Evolutionary conservation across 2,329 filamentous ascomycete genomes (phyloP), one percentile per base, ranked within the genome.

Genomic region (Xylaria sp.): DNA sequence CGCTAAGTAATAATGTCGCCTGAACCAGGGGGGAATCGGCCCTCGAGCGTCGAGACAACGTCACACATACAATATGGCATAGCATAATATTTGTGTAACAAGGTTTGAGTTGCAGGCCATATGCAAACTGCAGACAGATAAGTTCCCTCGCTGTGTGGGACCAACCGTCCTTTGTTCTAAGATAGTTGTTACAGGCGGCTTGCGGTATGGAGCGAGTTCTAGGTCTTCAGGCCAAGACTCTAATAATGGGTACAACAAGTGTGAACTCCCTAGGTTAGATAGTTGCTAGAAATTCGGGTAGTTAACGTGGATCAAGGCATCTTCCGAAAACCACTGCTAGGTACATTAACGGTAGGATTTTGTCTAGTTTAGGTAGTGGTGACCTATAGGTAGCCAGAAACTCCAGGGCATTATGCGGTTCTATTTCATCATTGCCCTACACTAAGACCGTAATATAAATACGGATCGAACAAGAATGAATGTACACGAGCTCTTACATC

Each of bases 151-250:
- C 25, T 16, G 23, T 57, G 21, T n/a, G 21, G 35, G 35, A 23
- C 51, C 55, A 6, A 23, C 40, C 16, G 21, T 8, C 29, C 48
- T 47, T 54, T 25, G 42, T 23, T 55, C 47, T 23, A 35, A 21
- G 29, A 32, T 29, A 47, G 13, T 61, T 61, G 48, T 53, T 61
- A 68, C 53, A 47, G 44, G 65, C 42, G 3, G 10, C 51, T 50
- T 47, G 23, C 18, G 29, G n/a, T 35, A 60, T 66, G 32, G 40
- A 63, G 59, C 44, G 32, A 50, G 65, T 60, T 60, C 54, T 60
- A 57, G 63, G 60, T 66, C 59, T 66, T 53, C 25, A 60, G 63
- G 63, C 67, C 55, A 66, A 63, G 67, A 59, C 62, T 51, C 40
- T 23, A 66, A 48, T 42, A 50, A 65, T 69, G 67, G 63, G 57